A percentile compares a stretch with the other conserved stretches of the same genome.
Conservation (phyloP, 2,329 filamentous ascomycete species). For the Coniochaeta sp. region DNA sequence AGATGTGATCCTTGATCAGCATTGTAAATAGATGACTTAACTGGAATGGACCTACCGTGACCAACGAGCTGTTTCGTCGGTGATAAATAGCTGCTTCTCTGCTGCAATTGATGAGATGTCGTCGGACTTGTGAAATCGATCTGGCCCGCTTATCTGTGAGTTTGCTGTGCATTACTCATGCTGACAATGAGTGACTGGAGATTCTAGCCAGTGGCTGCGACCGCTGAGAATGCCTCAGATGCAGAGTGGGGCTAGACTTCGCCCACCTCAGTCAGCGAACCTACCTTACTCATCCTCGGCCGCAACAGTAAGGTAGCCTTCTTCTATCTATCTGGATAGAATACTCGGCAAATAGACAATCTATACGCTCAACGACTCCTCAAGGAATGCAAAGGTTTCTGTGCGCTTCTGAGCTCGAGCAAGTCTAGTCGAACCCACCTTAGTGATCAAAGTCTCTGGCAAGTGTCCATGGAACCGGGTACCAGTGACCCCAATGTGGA, state of each 20-base stretch:
- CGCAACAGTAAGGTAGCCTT: neutral
- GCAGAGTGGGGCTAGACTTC: neutral
- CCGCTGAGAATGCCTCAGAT: no score
- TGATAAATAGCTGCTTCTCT: neutral
- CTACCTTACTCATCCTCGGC: neutral
- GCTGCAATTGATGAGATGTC: neutral
- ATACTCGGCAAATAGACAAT: no score
- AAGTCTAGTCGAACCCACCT: no score
- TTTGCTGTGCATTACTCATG: neutral
- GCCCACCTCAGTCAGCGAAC: no score
- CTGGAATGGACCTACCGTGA: neutral
- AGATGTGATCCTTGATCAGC: neutral
- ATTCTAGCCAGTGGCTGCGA: neutral
- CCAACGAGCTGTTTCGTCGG: neutral
- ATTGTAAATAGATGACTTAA: constrained; percentile 3
- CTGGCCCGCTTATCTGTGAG: neutral
- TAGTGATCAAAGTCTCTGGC: no score
- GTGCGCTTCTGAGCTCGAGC: no score
- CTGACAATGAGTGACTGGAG: neutral
- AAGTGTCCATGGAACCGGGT: no score
- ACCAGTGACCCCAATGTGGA: no score
- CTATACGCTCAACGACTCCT: no score
- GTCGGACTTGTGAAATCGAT: neutral
- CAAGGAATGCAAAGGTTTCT: no score
- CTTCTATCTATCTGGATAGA: no score